Conservation (phyloP, 352 stramenopile genomes). For the Peronospora farinosa region DNA sequence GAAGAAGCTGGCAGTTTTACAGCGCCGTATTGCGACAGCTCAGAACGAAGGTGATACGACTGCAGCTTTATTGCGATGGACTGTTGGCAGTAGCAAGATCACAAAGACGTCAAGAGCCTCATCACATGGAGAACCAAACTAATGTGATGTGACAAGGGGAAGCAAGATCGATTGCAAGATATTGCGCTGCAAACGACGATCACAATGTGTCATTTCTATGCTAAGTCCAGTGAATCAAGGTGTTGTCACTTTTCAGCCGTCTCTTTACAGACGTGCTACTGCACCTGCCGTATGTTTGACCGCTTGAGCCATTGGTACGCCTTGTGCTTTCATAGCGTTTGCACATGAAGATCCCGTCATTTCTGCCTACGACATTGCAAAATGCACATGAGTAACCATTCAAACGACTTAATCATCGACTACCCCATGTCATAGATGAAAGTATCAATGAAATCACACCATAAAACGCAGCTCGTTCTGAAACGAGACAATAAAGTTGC, state of each 20-base stretch:
- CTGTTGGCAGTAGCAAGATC: constrained; percentile 11
- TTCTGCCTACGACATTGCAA: constrained; percentile 43
- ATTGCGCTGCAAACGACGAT: neutral
- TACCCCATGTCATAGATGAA: neutral
- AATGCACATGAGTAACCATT: constrained; percentile 8
- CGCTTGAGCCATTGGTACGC: constrained; percentile 66
- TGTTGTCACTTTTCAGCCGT: too few species aligned
- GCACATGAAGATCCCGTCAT: constrained; percentile 54
- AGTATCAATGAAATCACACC: constrained; percentile 25
- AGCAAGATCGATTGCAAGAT: constrained; percentile 2
- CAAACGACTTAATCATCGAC: neutral
- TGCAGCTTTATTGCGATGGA: constrained; percentile 48
- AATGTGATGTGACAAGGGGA: constrained; percentile 3
- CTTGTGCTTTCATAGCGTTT: constrained; percentile 53
- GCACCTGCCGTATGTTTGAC: constrained; percentile 65
- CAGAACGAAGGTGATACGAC: constrained; percentile 34
- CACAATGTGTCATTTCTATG: neutral
- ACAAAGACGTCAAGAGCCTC: constrained; percentile 9
- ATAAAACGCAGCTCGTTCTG: constrained; percentile 86
- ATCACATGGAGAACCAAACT: constrained; percentile 12
- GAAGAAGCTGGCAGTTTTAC: constrained; percentile 56
- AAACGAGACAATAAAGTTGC: constrained; percentile 77
- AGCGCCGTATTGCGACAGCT: constrained; percentile 41
- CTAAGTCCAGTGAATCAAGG: neutral
- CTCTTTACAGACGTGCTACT: constrained; percentile 43